These are phyloP conservation scores for Cryphonectria parasitica DNA, from an alignment of 2,329 filamentous ascomycete species.

Conservation along the genomic window DNA sequence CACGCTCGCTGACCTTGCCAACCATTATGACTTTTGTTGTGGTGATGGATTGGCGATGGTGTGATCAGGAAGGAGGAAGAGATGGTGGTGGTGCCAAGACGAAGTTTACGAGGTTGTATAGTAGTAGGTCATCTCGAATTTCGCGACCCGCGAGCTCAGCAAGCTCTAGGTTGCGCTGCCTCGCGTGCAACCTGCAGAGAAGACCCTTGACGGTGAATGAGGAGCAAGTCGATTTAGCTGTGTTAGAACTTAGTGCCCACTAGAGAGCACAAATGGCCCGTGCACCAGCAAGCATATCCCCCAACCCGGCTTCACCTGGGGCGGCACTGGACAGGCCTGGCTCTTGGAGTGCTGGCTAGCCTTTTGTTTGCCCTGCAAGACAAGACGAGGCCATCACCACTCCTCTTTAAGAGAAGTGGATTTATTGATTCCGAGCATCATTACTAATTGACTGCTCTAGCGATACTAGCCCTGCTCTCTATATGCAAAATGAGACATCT, in stretches of 20 bases:
- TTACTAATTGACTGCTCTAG: background rate
- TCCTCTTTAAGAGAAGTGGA: background rate
- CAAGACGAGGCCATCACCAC: conserved; percentile 3
- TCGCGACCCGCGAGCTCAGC: conserved; percentile 17
- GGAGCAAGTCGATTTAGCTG: background rate
- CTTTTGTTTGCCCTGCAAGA: background rate
- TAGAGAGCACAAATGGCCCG: background rate
- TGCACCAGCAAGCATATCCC: background rate
- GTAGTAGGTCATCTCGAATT: conserved; percentile 23
- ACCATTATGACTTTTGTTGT: conserved; percentile 50
- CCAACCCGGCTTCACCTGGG: background rate
- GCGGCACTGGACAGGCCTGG: background rate
- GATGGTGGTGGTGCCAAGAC: conserved; percentile 7
- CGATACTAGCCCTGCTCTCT: fast-evolving
- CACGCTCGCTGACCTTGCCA: conserved; percentile 67
- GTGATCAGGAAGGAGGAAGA: conserved; percentile 13
- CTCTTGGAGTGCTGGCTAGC: too few relatives aligned
- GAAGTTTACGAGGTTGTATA: background rate
- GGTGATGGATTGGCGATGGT: conserved; percentile 30
- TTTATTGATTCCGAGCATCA: background rate
- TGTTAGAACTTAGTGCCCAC: background rate
- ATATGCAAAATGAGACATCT: background rate
- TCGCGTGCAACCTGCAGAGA: conserved; percentile 17
- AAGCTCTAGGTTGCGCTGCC: conserved; percentile 24
- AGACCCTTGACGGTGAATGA: background rate